Conservation (phyloP, 1,284 basidiomycete genomes). For the Trametes versicolor region DNA sequence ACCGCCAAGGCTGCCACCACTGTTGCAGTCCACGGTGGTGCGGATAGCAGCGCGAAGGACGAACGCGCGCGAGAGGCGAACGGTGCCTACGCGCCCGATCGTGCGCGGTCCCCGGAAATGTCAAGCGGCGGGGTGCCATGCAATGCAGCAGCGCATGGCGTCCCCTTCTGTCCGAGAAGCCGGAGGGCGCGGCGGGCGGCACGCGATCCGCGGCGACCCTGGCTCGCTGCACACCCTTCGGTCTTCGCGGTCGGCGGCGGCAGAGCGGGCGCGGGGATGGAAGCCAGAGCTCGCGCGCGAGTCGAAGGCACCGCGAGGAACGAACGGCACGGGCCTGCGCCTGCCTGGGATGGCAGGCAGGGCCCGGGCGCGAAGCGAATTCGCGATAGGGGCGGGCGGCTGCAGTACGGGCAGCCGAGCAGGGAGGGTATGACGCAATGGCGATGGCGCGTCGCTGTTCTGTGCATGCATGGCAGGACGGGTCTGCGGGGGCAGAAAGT, state of each 20-base stretch:
- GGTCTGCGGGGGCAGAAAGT: no score
- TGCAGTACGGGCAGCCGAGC: conserved; percentile 2
- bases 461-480: no score
- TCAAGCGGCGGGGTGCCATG: background rate
- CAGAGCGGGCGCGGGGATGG: conserved; percentile 16
- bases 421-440: background rate
- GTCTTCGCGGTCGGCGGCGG: conserved; percentile 9
- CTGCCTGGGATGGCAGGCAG: conserved; percentile 14
- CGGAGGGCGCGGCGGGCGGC: conserved; percentile 6
- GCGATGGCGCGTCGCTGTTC: background rate
- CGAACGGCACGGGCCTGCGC: background rate
- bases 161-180: conserved; percentile 14
- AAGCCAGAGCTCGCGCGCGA: background rate
- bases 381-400: conserved; percentile 5
- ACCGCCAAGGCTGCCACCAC: background rate
- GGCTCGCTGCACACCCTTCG: conserved; percentile 1
- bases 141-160: background rate
- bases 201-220: conserved; percentile 23
- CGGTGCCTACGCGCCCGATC: conserved; percentile 12
- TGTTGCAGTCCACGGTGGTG: no score
- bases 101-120: conserved; percentile 19
- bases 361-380: conserved; percentile 5
- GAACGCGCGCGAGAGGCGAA: background rate
- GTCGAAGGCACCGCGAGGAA: background rate
- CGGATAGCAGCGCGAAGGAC: background rate